phyloP scores from a whole-genome alignment of 2,329 filamentous ascomycete species.

The Botrytis galanthina region DNA sequence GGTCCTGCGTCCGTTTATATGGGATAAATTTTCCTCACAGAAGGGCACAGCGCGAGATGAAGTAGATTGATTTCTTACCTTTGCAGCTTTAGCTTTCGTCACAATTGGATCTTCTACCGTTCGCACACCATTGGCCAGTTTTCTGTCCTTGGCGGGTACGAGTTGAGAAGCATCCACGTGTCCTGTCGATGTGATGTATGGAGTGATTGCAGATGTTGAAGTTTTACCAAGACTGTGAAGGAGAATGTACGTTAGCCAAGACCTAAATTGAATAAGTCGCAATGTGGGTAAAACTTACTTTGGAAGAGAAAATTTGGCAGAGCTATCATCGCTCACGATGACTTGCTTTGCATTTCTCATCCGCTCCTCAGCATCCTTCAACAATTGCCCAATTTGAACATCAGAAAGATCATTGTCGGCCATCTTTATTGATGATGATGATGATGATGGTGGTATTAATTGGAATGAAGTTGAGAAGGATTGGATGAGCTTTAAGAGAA shows the following conservation, averaged over 20 bases:
- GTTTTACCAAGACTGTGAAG: slow-evolving; percentile 13
- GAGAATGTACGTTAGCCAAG: not conserved
- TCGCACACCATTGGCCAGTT: slow-evolving; percentile 48
- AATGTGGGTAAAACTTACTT: not conserved
- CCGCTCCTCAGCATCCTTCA: slow-evolving; percentile 61
- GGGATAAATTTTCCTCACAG: slow-evolving; percentile 76
- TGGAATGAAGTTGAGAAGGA: not conserved
- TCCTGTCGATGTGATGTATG: slow-evolving; percentile 53
- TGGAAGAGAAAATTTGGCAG: slow-evolving; percentile 23
- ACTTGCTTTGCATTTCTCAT: slow-evolving; percentile 44
- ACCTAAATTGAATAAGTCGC: not conserved
- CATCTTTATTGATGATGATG: slow-evolving; percentile 26
- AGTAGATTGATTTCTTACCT: slow-evolving; percentile 46
- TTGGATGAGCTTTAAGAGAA: slow-evolving; percentile 8
- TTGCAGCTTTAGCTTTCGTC: slow-evolving; percentile 46
- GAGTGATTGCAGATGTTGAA: slow-evolving; percentile 40
- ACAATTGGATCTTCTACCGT: slow-evolving; percentile 53
- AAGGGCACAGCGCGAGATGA: slow-evolving; percentile 32
- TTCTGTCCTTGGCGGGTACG: slow-evolving; percentile 47
- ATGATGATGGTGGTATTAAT: not conserved
- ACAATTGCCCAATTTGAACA: slow-evolving; percentile 60
- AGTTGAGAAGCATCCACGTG: slow-evolving; percentile 52
- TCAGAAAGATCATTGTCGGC: slow-evolving; percentile 53
- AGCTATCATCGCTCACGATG: slow-evolving; percentile 9
- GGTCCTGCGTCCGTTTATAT: slow-evolving; percentile 70